These are phyloP conservation scores for Xylaria sp. DNA, from an alignment of 2,329 filamentous ascomycete species.

Conservation along the genomic window DNA sequence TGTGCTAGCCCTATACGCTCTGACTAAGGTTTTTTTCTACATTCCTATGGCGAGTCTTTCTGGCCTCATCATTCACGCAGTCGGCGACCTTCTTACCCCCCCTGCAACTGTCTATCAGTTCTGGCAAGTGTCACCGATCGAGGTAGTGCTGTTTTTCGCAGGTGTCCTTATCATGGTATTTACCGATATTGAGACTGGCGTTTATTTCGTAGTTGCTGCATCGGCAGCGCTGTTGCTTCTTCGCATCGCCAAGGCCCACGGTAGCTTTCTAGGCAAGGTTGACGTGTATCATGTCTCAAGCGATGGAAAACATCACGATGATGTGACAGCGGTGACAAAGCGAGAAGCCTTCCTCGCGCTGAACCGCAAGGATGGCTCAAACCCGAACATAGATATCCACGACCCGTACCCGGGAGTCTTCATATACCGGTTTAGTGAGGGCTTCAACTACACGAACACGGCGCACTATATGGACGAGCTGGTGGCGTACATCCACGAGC, in stretches of 20 bases:
- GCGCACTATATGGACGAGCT: constrained; percentile 62
- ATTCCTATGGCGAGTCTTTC: constrained; percentile 81
- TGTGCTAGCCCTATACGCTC: constrained; percentile 82
- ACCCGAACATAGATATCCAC: constrained; percentile 58
- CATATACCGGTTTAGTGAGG: constrained; percentile 65
- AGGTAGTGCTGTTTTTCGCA: constrained; percentile 85
- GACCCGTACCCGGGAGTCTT: constrained; percentile 64
- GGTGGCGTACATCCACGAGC: constrained; percentile 56
- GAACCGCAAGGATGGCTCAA: constrained; percentile 61
- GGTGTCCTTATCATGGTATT: constrained; percentile 88
- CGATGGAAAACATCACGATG: constrained; percentile 24
- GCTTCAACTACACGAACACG: constrained; percentile 67
- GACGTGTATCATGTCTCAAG: constrained; percentile 67
- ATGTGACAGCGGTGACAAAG: constrained; percentile 39
- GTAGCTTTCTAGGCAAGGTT: constrained; percentile 81
- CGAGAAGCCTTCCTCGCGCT: constrained; percentile 59
- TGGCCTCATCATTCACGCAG: constrained; percentile 90
- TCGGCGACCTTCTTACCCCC: constrained; percentile 84
- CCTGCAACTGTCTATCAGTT: constrained; percentile 87
- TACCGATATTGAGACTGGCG: constrained; percentile 81
- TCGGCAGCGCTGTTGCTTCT: constrained; percentile 79
- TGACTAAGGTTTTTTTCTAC: constrained; percentile 87
- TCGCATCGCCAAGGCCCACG: constrained; percentile 80
- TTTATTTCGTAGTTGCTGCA: constrained; percentile 80
- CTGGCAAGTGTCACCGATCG: constrained; percentile 84